These are phyloP conservation scores for Nakataea oryzae DNA, from an alignment of 2,329 filamentous ascomycete species.

Conservation along the genomic window DNA sequence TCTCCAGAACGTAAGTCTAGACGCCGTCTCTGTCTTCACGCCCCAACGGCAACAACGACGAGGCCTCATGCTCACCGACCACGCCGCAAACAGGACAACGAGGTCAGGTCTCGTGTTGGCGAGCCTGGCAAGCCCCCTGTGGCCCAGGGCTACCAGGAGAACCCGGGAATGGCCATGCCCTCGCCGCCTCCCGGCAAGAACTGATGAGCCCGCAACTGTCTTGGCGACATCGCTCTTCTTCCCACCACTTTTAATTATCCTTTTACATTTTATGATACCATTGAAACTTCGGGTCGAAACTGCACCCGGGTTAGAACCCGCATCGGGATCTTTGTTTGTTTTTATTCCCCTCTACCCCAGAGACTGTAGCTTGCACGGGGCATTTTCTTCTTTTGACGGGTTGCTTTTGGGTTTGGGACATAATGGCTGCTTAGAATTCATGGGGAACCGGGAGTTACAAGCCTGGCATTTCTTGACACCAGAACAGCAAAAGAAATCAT, in stretches of 20 bases:
- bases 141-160: slow-evolving; percentile 19
- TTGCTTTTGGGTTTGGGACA: too few relatives aligned
- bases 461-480: too few relatives aligned
- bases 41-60: not conserved
- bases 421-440: too few relatives aligned
- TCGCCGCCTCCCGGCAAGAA: not conserved
- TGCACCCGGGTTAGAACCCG: too few relatives aligned
- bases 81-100: slow-evolving; percentile 32
- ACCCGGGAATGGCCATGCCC: slow-evolving; percentile 17
- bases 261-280: not conserved
- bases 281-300: not conserved
- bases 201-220: not conserved
- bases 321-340: not conserved
- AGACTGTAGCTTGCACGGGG: too few relatives aligned
- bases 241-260: not conserved
- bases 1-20: slow-evolving; percentile 29
- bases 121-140: slow-evolving; percentile 12
- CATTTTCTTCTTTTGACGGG: too few relatives aligned
- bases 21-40: not conserved
- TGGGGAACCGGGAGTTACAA: too few relatives aligned
- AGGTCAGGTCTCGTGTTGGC: slow-evolving; percentile 24
- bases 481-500: too few relatives aligned
- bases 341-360: not conserved
- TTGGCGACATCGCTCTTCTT: not conserved
- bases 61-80: not conserved